Conservation (phyloP, 164 flowering plant species). For the Malania oleifera region DNA sequence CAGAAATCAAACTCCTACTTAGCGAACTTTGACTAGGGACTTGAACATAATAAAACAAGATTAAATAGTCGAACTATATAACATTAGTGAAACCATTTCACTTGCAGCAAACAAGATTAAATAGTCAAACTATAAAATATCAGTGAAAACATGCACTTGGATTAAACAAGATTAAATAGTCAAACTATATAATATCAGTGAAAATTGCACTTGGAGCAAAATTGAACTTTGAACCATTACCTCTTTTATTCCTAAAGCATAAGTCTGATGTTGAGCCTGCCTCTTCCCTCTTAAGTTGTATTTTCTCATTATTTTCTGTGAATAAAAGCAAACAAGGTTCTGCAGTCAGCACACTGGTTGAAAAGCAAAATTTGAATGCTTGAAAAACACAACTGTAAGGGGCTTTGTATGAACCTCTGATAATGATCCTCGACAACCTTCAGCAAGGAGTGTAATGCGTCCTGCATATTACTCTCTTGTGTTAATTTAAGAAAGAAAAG, state of each 20-base stretch:
- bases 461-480: constrained; percentile 43
- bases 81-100: too few species aligned
- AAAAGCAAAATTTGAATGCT: constrained; percentile 3
- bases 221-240: constrained; percentile 21
- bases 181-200: too few species aligned
- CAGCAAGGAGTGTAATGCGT: constrained; percentile 71
- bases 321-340: constrained; percentile 9
- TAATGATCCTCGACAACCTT: constrained; percentile 97
- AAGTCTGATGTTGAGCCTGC: constrained; percentile 88
- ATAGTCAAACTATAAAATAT: too few species aligned
- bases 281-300: constrained; percentile 68
- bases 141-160: too few species aligned
- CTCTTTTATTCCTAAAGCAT: constrained; percentile 97
- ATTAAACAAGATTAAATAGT: too few species aligned
- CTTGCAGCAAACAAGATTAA: too few species aligned
- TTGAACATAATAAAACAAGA: too few species aligned
- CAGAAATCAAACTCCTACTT: too few species aligned
- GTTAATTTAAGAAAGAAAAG: constrained; percentile 2
- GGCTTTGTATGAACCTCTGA: constrained; percentile 61
- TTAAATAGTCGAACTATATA: too few species aligned
- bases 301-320: constrained; percentile 62
- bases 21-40: too few species aligned
- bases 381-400: constrained; percentile 4
- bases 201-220: too few species aligned
- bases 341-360: neutral